Evolutionary conservation across 2,329 filamentous ascomycete species (phyloP).

Genomic region (Septoria linicola): DNA sequence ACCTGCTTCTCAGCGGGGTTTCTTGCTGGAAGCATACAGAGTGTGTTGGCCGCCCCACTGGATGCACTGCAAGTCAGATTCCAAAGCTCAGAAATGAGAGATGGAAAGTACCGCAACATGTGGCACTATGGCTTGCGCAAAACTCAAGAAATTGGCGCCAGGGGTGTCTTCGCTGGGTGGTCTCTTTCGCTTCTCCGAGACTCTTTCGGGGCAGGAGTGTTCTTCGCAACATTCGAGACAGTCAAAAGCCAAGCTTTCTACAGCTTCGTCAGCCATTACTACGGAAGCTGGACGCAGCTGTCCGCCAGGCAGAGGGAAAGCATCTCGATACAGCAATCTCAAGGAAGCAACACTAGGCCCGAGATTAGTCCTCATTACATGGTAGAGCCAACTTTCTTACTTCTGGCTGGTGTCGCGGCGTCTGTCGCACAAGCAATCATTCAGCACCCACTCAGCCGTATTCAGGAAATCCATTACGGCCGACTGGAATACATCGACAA

Average conservation of each 20-base stretch:
- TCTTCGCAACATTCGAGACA: constrained; percentile 75
- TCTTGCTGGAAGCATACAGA: constrained; percentile 67
- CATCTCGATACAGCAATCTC: constrained; percentile 31
- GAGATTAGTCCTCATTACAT: constrained; percentile 72
- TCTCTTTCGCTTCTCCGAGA: constrained; percentile 68
- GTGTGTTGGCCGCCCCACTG: constrained; percentile 68
- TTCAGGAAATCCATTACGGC: constrained; percentile 72
- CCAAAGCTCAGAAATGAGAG: constrained; percentile 61
- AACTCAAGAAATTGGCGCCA: constrained; percentile 67
- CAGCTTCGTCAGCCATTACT: constrained; percentile 68
- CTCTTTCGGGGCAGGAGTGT: constrained; percentile 65
- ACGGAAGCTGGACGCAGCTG: constrained; percentile 48
- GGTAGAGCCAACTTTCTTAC: constrained; percentile 69
- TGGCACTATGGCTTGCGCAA: constrained; percentile 69
- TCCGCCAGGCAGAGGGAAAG: constrained; percentile 37
- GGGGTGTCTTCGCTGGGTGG: constrained; percentile 74
- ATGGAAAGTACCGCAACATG: constrained; percentile 60
- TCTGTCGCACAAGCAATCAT: constrained; percentile 67
- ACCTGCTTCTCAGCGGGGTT: constrained; percentile 70
- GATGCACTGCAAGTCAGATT: constrained; percentile 75
- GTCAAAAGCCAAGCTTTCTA: constrained; percentile 74
- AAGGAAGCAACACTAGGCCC: constrained; percentile 34
- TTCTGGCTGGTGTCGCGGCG: constrained; percentile 67
- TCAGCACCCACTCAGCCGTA: constrained; percentile 67
- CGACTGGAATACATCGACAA: constrained; percentile 70